These are phyloP conservation scores for Thuidium tamariscinum DNA, from an alignment of 225 moss, liverwort and hornwort species.

Conservation along the genomic window DNA sequence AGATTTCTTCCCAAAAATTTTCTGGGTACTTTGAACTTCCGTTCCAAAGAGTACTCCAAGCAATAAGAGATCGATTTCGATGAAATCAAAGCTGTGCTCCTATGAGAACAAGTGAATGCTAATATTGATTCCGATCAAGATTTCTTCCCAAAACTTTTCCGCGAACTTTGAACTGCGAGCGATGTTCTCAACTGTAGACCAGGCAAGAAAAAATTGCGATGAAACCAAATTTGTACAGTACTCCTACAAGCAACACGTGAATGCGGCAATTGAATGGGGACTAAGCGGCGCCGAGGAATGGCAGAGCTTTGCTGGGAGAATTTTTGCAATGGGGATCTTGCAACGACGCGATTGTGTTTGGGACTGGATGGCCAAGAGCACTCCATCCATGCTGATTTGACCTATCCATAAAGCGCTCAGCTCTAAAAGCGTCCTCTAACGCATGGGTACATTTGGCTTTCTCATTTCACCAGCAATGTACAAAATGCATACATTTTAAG, in stretches of 20 bases:
- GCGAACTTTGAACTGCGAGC: not conserved
- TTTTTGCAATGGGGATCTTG: too few relatives aligned
- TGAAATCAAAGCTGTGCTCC: not conserved
- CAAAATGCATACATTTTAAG: fast-evolving
- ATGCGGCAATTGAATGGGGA: not conserved
- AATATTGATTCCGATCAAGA: not conserved
- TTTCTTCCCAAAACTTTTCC: not conserved
- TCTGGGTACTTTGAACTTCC: not conserved
- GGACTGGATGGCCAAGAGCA: not conserved
- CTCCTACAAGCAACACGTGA: not conserved
- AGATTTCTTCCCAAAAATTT: not conserved
- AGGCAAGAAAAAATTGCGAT: not conserved
- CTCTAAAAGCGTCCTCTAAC: not conserved
- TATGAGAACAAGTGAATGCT: not conserved
- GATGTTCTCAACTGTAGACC: not conserved
- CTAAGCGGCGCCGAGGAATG: not conserved
- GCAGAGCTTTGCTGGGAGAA: too few relatives aligned
- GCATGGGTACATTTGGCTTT: not conserved
- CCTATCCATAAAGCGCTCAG: not conserved
- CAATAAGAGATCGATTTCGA: not conserved
- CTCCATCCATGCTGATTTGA: not conserved
- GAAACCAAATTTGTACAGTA: not conserved
- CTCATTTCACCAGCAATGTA: too few relatives aligned
- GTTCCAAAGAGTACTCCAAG: not conserved
- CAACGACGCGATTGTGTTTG: not conserved